Conservation (phyloP, 352 stramenopile species). For the Pythium folliculosum region DNA sequence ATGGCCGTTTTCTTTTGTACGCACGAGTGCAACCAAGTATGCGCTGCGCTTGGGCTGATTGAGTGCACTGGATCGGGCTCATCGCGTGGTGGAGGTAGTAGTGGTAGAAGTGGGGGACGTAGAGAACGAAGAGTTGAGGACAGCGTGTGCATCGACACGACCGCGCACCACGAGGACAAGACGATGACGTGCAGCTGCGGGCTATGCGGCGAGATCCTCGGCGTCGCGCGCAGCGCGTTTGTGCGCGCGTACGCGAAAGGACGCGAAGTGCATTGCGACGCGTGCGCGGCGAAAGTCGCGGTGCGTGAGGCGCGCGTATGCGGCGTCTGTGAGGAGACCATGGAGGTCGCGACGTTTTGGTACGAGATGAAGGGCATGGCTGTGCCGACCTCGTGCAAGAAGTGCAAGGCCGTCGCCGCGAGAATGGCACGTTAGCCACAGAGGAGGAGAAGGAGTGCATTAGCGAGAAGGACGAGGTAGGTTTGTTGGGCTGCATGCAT, state of each 20-base stretch:
- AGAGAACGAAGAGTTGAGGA: background rate
- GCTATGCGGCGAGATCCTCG: conserved; percentile 35
- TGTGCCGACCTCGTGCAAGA: conserved; percentile 28
- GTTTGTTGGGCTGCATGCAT: no score
- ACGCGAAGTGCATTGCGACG: conserved; percentile 29
- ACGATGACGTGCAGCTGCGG: conserved; percentile 39
- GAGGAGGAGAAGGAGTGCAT: no score
- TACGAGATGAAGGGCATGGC: conserved; percentile 40
- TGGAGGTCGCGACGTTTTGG: conserved; percentile 26
- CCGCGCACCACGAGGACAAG: conserved; percentile 18
- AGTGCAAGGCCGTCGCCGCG: conserved; percentile 28
- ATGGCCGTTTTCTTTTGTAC: conserved; percentile 43
- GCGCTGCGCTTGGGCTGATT: conserved; percentile 27
- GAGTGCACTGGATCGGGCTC: no score
- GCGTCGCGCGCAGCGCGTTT: conserved; percentile 13
- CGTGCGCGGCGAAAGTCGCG: conserved; percentile 16
- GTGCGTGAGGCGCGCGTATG: background rate
- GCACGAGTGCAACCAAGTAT: conserved; percentile 40
- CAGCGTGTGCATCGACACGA: background rate
- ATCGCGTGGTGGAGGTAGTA: background rate
- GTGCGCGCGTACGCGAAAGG: conserved; percentile 14
- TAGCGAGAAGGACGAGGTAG: no score
- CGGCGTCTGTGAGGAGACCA: conserved; percentile 5
- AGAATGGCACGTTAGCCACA: background rate
- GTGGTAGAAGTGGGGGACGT: background rate